Conservation (phyloP, 176 grass and related monocot species). For the Oryza longistaminata region DNA sequence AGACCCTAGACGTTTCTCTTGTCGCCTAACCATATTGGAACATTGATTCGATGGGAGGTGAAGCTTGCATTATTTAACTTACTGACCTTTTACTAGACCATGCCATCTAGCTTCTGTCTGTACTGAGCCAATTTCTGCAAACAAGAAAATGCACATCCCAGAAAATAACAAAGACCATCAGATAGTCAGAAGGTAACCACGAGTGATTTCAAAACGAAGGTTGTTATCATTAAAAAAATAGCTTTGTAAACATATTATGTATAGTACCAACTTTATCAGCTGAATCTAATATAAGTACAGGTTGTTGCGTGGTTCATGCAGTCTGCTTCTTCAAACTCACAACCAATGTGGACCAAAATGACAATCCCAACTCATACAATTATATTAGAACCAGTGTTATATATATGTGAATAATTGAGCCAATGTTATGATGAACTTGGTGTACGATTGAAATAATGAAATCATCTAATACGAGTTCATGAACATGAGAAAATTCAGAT, state of each 20-base stretch:
- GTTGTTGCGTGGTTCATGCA: background rate
- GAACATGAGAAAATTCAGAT: background rate
- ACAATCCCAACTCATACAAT: background rate
- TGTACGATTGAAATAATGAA: background rate
- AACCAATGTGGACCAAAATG: background rate
- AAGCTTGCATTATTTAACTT: background rate
- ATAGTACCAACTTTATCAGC: background rate
- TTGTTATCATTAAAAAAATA: background rate
- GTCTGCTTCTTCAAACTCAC: background rate
- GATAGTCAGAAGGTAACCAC: background rate
- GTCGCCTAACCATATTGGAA: background rate
- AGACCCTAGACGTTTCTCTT: background rate
- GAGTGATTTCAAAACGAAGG: background rate
- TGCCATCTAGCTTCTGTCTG: slow-evolving; percentile 84
- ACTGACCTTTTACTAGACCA: slow-evolving; percentile 48
- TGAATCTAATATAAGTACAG: background rate
- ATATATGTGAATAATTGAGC: background rate
- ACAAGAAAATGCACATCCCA: slow-evolving; percentile 12
- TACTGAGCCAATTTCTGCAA: slow-evolving; percentile 89
- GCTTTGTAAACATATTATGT: background rate
- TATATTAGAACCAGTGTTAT: background rate
- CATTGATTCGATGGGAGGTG: background rate
- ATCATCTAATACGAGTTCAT: background rate
- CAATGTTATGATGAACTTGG: background rate
- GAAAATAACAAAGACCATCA: background rate